Conservation (phyloP, 305 asterid species). For the Fraxinus sp. region DNA sequence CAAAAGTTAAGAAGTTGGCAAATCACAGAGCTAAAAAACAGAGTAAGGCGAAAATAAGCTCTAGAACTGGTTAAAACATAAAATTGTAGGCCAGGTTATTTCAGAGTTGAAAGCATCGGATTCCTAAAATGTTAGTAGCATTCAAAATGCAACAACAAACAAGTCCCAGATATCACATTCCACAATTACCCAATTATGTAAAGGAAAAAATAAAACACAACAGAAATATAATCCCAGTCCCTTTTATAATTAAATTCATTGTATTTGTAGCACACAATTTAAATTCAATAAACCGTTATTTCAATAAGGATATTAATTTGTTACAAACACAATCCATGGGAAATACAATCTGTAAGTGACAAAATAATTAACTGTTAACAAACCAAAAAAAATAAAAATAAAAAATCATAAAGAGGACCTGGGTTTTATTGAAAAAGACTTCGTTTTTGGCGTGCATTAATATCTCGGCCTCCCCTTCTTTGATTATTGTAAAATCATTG, state of each 20-base stretch:
- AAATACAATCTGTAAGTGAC: neutral
- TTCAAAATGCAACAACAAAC: neutral
- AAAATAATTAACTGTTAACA: neutral
- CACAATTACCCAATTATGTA: neutral
- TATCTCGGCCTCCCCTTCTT: slow-evolving; percentile 96
- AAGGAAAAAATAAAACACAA: neutral
- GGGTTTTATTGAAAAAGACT: slow-evolving; percentile 88
- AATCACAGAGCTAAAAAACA: neutral
- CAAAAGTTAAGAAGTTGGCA: slow-evolving; percentile 22
- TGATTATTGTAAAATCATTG: slow-evolving; percentile 58
- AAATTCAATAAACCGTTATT: neutral
- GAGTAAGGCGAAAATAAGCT: slow-evolving; percentile 12
- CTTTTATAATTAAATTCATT: neutral
- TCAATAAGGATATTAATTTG: neutral
- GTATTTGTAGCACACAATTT: neutral
- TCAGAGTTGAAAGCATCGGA: slow-evolving; percentile 10
- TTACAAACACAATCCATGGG: neutral
- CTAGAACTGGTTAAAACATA: neutral
- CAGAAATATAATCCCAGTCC: neutral
- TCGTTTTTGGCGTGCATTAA: slow-evolving; percentile 80
- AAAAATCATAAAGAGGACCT: slow-evolving; percentile 42
- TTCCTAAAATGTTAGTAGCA: slow-evolving; percentile 12
- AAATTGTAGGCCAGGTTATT: neutral
- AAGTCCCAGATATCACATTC: neutral
- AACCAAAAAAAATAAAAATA: neutral